phyloP scores from a whole-genome alignment of 225 moss, liverwort and hornwort genomes.

The Straminergon stramineum region DNA sequence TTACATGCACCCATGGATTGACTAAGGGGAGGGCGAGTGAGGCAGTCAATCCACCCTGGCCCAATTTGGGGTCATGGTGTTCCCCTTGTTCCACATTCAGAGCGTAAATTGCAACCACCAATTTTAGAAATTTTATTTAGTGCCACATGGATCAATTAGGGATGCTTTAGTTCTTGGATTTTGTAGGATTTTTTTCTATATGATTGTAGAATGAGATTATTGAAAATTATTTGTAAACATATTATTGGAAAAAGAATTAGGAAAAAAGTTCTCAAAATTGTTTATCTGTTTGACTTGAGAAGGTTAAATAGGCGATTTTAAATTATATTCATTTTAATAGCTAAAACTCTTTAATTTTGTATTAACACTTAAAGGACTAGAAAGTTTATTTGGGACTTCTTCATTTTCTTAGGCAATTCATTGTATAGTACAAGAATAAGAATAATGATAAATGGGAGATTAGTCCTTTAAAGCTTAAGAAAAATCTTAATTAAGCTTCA shows the following conservation, averaged over 20 bases:
- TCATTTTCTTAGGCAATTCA: neutral
- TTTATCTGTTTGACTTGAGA: neutral
- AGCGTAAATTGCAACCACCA: neutral
- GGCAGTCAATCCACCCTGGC: too few species aligned
- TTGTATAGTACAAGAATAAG: too few species aligned
- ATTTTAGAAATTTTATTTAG: too few species aligned
- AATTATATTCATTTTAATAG: neutral
- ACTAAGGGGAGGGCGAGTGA: too few species aligned
- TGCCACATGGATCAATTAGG: neutral
- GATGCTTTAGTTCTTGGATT: neutral
- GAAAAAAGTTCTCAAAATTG: too few species aligned
- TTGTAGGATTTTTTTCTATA: neutral
- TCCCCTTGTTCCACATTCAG: neutral
- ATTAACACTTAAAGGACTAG: fast-evolving
- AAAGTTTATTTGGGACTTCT: neutral
- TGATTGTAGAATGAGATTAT: neutral
- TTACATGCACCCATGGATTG: too few species aligned
- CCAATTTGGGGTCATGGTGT: too few species aligned
- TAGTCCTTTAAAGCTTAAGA: neutral
- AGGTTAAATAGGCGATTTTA: neutral
- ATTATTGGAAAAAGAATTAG: too few species aligned
- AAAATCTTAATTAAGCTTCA: neutral
- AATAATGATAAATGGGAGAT: neutral
- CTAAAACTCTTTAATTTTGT: neutral
- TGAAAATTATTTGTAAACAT: neutral